Evolutionary conservation across 2,329 filamentous ascomycete species (phyloP), one percentile per base, ranked within the genome.

Genomic region (Byssochlamys sp.): DNA sequence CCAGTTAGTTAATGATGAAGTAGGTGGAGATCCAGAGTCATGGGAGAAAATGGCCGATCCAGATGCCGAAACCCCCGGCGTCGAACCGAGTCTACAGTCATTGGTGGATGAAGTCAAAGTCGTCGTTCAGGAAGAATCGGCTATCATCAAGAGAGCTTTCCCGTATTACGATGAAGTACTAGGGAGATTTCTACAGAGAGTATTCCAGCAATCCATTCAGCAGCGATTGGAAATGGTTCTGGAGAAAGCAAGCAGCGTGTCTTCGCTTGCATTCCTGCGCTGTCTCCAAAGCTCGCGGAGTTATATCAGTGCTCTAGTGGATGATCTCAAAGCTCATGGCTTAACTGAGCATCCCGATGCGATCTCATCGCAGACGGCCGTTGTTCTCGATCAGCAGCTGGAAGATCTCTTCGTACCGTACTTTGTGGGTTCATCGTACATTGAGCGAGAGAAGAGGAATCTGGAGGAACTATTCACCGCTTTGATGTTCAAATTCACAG

Each of bases 151-250:
- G 73, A 85, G 91, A 55, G 92, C 94, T 0, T 99, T 99, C 68
- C 94, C 94, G 0, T 96, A 91, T 71, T 92, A 95, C 65, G 94
- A 99, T 66, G 91, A 92, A 59, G 94, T 99, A 1, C 78, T 99
- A 54, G 86, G 86, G 62, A 92, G 92, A 66, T 99, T 99, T 66
- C 81, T 99, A 55, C 94, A 99, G 73, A 84, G 94, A 63, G 88
- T 99, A 10, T 99, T 99, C 68, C 94, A 99, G 70, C 94, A 99
- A 73, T 97, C 92, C 1, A 91, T 99, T 61, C 95, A 99, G 73
- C 92, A 97, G 72, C 84, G 92, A 12, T 80, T 99, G 9, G 94
- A 99, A 71, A 89, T 95, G 84, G 91, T 99, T 2, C 78, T 99
- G 53, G 91, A 96, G 65, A 97, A 97, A 75, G 94, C 94, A 14